Conservation (phyloP, 2,329 filamentous ascomycete species). For the Colletotrichum tropicicola region DNA sequence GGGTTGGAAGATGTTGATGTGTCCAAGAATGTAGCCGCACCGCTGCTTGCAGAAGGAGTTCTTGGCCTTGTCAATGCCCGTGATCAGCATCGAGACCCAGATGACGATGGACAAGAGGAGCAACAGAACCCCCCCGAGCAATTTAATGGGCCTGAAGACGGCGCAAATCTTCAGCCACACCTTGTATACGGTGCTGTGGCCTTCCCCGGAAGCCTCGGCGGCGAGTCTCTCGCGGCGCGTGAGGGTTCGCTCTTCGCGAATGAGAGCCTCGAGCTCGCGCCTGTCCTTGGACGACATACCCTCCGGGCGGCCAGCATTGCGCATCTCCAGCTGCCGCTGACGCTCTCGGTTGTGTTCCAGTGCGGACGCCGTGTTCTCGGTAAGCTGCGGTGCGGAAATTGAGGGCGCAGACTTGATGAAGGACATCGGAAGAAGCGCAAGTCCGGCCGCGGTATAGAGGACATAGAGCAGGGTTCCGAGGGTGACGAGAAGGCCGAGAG, state of each 20-base stretch:
- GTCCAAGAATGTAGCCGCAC: constrained; percentile 91
- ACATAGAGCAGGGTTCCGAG: constrained; percentile 87
- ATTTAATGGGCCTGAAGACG: constrained; percentile 86
- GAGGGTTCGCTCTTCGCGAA: constrained; percentile 91
- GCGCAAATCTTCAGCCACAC: constrained; percentile 84
- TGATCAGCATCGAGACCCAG: constrained; percentile 94
- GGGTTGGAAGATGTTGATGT: constrained; percentile 92
- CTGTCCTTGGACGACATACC: constrained; percentile 86
- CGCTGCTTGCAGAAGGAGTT: constrained; percentile 91
- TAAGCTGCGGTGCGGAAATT: constrained; percentile 82
- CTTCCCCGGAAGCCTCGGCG: constrained; percentile 81
- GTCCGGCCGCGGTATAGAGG: constrained; percentile 86
- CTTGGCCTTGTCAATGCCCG: constrained; percentile 93
- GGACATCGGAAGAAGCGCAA: constrained; percentile 88
- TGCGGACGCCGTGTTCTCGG: constrained; percentile 79
- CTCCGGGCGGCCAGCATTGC: constrained; percentile 78
- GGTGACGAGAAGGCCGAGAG: constrained; percentile 86
- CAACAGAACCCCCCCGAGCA: constrained; percentile 83
- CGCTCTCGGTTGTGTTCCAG: constrained; percentile 90
- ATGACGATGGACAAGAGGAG: constrained; percentile 78
- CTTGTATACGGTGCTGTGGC: constrained; percentile 76
- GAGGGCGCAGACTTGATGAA: constrained; percentile 93
- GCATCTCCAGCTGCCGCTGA: constrained; percentile 89
- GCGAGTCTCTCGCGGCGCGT: constrained; percentile 89
- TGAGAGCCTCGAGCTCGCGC: constrained; percentile 85